Evolutionary conservation across 2,329 filamentous ascomycete genomes (phyloP), one percentile per base, ranked within the genome.

Genomic region (Calonectria leucothoes): DNA sequence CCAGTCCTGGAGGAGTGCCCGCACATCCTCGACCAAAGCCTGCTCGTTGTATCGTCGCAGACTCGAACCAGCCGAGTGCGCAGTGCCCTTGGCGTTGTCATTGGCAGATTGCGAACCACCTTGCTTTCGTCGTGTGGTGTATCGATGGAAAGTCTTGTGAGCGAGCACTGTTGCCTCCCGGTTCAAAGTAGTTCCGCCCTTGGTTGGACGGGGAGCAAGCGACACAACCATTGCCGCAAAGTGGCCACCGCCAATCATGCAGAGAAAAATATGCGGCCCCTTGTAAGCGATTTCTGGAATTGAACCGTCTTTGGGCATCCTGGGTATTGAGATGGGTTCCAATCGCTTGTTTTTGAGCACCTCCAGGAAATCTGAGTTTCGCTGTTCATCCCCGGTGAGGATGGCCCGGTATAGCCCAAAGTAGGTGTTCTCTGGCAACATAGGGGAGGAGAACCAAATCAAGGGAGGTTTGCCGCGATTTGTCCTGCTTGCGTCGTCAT

Each of bases 211-310:
- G 0, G 97, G 96, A 0, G 95, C 92, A 5, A 98, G 89, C 0
- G 95, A 95, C 14, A 99, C 94, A 14, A 98, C 89, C 96, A 98
- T 98, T 65, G 94, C 97, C 0, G 97, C 97, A 82, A 99, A 99
- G 83, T 99, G 97, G 0, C 97, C 97, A 73, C 97, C 97, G 29
- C 97, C 97, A 65, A 99, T 98, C 97, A 99, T 99, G 85, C 96
- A 98, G 61, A 99, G 90, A 82, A 99, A 98, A 64, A 98, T 92
- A 82, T 98, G 96, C 2, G 95, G 95, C 10, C 93, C 93, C 29
- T 92, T 91, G 81, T 93, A 91, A 4, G 87, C 87, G 12, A 89
- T 85, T 2, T 88, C 86, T 3, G 89, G 87, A 6, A 91, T 83
- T 20, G 87, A 86, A 2, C 91, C 91, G 61, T 92, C 92, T 70